Evolutionary conservation across 2,329 filamentous ascomycete species (phyloP), one percentile per base, ranked within the genome.

Genomic region (Trichoderma breve): DNA sequence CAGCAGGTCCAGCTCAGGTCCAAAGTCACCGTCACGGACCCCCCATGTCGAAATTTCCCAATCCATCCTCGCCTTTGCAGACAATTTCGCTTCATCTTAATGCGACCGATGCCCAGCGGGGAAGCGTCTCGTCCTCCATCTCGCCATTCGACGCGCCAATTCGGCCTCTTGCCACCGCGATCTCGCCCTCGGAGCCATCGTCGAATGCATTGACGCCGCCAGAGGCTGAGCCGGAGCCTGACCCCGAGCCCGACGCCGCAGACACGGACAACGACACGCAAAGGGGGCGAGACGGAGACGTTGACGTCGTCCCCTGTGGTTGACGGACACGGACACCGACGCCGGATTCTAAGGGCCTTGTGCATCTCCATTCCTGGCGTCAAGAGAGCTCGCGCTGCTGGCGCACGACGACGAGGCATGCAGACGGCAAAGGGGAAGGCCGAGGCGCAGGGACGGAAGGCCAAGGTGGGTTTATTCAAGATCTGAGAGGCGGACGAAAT

Each of bases 361-460:
- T 57, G 57, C 21, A 30, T 58, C 36, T 67, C 53, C 51, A 34
- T 61, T 53, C n/a, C 67, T 9, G 39, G 67, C 53, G 60, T 6
- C 26, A 15, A 26, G 60, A 71, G 60, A 61, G 71, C 71, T 39
- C 51, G 71, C 64, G 63, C 66, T 53, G 53, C 57, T 28, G 74
- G 74, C 75, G 77, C 75, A 72, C 73, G 71, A 75, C 43, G 70
- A 70, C 77, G 81, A 83, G 83, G 83, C 76, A 87, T 87, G 87
- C 85, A 86, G 80, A 78, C 84, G 79, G 83, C 82, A 81, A 88
- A 85, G 82, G 85, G 83, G 77, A 88, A 86, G 81, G 84, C 86
- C 80, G 88, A 90, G 79, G 82, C 83, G 79, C 86, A 86, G 79
- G 87, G 86, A 82, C 86, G 88, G 78, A 90, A 89, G 85, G 87